Conservation (phyloP, 2,329 filamentous ascomycete genomes). For the Rachicladosporium sp. region DNA sequence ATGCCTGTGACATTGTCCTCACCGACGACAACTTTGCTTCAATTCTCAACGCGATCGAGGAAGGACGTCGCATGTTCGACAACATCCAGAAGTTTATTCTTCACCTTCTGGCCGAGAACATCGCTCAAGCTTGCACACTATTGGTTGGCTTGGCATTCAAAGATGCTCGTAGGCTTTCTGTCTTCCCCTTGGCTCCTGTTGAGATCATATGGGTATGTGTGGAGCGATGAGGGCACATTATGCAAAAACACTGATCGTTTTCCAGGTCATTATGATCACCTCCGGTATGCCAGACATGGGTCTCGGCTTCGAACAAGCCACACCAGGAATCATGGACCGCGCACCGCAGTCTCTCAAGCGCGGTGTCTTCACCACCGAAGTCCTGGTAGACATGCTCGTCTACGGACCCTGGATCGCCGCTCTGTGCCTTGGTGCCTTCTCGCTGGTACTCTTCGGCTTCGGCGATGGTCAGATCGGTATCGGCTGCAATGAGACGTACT, state of each 20-base stretch:
- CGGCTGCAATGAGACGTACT: conserved; percentile 49
- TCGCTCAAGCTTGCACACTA: conserved; percentile 68
- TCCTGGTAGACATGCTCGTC: conserved; percentile 66
- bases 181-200: conserved; percentile 72
- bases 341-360: conserved; percentile 58
- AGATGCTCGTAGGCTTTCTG: conserved; percentile 55
- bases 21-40: conserved; percentile 83
- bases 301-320: conserved; percentile 65
- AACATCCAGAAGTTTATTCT: conserved; percentile 80
- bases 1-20: conserved; percentile 69
- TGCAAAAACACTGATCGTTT: background rate
- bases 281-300: conserved; percentile 81
- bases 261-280: conserved; percentile 76
- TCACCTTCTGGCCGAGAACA: conserved; percentile 67
- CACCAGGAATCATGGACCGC: conserved; percentile 64
- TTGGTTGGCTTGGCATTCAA: conserved; percentile 71
- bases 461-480: conserved; percentile 38
- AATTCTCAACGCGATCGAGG: conserved; percentile 67
- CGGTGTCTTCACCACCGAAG: conserved; percentile 66
- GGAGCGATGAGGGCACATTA: background rate
- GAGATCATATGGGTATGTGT: conserved; percentile 58
- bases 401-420: conserved; percentile 69
- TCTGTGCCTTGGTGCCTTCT: conserved; percentile 52
- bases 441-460: conserved; percentile 52
- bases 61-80: conserved; percentile 72